These are phyloP conservation scores for Physocladia obscura DNA, from an alignment of 192 early-diverging fungal genomes.

Conservation along the genomic window DNA sequence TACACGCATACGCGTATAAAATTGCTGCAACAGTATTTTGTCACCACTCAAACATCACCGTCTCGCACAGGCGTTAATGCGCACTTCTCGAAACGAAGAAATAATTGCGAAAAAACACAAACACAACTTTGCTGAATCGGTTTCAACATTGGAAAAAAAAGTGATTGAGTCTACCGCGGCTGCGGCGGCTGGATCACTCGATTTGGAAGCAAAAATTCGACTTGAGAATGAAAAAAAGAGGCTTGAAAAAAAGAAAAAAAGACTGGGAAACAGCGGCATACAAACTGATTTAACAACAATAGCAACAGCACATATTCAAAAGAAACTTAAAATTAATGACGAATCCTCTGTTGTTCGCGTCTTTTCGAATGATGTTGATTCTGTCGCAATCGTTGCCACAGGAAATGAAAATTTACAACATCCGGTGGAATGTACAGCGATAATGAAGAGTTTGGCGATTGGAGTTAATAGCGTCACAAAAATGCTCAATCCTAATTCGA, in stretches of 20 bases:
- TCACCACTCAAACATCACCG: no score
- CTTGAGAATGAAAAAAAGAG: background rate
- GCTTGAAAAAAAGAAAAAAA: background rate
- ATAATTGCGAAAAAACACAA: no score
- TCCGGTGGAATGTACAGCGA: no score
- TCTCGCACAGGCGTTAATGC: no score
- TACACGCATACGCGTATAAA: no score
- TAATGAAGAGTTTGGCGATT: slow-evolving; percentile 1
- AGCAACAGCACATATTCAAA: background rate
- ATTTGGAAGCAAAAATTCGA: background rate
- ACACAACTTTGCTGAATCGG: no score
- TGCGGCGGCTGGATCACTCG: no score
- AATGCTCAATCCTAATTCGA: background rate
- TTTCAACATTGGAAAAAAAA: no score
- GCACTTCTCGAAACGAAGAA: no score
- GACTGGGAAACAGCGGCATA: background rate
- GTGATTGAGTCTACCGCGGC: no score
- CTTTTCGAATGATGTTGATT: background rate
- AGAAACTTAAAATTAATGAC: background rate
- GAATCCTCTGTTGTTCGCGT: background rate
- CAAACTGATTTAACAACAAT: background rate
- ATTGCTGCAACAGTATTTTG: no score
- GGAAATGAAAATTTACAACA: no score
- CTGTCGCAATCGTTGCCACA: background rate
- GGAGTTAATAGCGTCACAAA: slow-evolving; percentile 8